Percentiles rank a stretch among this genome's conserved stretches.
These are phyloP conservation scores for Plasmopara viticola DNA, from an alignment of 352 stramenopile genomes.

Conservation along the genomic window DNA sequence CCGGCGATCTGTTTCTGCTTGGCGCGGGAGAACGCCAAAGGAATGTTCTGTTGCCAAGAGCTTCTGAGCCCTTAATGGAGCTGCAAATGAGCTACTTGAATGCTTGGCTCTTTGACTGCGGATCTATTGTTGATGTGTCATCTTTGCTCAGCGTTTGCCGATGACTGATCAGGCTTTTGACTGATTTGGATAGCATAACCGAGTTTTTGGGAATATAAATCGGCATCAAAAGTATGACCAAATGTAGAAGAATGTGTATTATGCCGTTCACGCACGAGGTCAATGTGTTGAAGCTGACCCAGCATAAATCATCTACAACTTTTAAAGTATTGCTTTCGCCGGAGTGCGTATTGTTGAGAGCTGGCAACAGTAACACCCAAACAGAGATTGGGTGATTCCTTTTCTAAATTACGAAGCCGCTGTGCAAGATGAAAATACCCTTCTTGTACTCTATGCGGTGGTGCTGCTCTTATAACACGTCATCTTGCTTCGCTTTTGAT, in stretches of 20 bases:
- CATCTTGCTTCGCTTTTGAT: not conserved
- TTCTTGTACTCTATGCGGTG: not conserved
- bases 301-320: no score
- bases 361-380: not conserved
- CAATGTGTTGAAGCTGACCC: not conserved
- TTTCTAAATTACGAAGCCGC: not conserved
- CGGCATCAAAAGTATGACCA: conserved; percentile 1
- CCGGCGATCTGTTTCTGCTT: conserved; percentile 5
- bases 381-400: not conserved
- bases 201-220: not conserved
- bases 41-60: conserved; percentile 10
- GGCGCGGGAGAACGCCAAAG: conserved; percentile 11
- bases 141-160: conserved; percentile 1
- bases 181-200: not conserved
- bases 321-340: not conserved
- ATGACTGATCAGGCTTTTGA: conserved; percentile 10
- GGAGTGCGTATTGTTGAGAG: not conserved
- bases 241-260: conserved; percentile 9
- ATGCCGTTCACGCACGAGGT: conserved; percentile 1
- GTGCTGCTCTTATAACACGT: not conserved
- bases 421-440: not conserved
- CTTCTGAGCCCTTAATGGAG: conserved; percentile 11
- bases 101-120: not conserved
- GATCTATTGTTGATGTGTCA: not conserved
- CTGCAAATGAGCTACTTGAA: conserved; percentile 9